Evolutionary conservation across 2,329 filamentous ascomycete species (phyloP), one percentile per base, ranked within the genome.

Genomic region (Talaromyces sp.): DNA sequence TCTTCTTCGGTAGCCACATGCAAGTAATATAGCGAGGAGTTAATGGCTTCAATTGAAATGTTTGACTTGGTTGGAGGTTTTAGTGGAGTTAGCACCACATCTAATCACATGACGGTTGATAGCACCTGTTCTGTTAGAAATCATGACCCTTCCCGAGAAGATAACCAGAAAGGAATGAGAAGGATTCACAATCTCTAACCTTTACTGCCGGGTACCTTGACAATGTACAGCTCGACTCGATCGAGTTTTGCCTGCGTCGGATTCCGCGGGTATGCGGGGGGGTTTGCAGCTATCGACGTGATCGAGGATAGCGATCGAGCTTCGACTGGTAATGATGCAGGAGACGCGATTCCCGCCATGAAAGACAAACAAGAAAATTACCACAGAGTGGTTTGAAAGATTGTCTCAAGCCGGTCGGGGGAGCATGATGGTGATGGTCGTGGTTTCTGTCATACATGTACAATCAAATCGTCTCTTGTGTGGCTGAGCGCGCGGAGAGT

Each of bases 21-120:
- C 55, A 97, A 78, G 70, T 94, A 97, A 75, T 97, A 99, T 5
- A 99, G 81, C 13, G 88, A 96, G 66, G 86, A 90, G 57, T 88
- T 84, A 51, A 99, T 87, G 69, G 97, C 93, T 70, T 92, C 87
- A 45, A 84, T 86, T 0, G 91, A 95, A 62, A 99, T 90, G 60
- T 91, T 93, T 5, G 75, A 72, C 71, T 94, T 96, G 41, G 88
- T 81, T 53, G 89, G 86, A 1, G 94, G 94, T 70, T 96, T 96
- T 62, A 94, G 82, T 0, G 94, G 89, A 1, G 93, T 95, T 46
- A 99, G 84, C 65, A 97, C 95, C 58, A 97, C 83, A 80, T 97
- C 93, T 94, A 62, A n/a, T 19, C n/a, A 40, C 37, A 52, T 19
- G 10, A n/a, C 21, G 19, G 45, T 48, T 19, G 28, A 46, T 8